phyloP scores from a whole-genome alignment of 75 land plant genomes.

The Cunninghamia lanceolata region DNA sequence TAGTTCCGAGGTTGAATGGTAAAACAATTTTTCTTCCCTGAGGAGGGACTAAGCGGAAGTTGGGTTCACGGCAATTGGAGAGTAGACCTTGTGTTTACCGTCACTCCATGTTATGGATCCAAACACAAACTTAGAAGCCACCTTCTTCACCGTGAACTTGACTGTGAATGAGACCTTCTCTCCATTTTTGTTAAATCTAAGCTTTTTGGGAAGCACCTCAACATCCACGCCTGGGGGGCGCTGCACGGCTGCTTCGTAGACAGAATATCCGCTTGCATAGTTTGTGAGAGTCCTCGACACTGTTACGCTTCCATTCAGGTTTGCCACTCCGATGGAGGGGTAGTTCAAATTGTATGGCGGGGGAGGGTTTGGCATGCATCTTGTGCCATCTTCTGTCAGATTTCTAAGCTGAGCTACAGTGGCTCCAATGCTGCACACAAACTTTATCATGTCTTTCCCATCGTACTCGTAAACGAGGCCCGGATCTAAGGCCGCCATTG shows the following conservation, averaged over 20 bases:
- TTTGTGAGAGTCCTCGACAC: conserved; percentile 52
- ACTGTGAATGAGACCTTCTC: conserved; percentile 40
- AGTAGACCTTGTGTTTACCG: conserved; percentile 40
- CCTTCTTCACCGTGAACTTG: conserved; percentile 21
- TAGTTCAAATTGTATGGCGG: conserved; percentile 53
- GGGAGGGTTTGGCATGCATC: conserved; percentile 9
- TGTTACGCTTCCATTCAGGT: conserved; percentile 28
- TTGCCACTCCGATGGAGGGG: conserved; percentile 52
- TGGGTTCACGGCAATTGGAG: conserved; percentile 38
- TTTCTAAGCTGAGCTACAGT: conserved; percentile 28
- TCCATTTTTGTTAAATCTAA: conserved; percentile 30
- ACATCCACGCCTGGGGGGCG: conserved; percentile 44
- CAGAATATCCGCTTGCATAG: conserved; percentile 29
- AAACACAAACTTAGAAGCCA: conserved; percentile 37
- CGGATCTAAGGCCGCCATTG: conserved; percentile 17
- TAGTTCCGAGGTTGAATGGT: no score
- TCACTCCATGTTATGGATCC: conserved; percentile 55
- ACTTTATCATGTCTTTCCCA: conserved; percentile 28
- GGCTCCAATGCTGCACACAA: conserved; percentile 53
- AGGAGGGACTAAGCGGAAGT: not conserved
- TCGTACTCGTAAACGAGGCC: conserved; percentile 52
- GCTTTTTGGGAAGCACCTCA: conserved; percentile 31
- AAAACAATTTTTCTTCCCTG: no score
- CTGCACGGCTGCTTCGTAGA: conserved; percentile 32
- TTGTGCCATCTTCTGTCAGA: conserved; percentile 26